Evolutionary conservation across 2,329 filamentous ascomycete genomes (phyloP), one percentile per base, ranked within the genome.

Genomic region (Triangularia setosa): DNA sequence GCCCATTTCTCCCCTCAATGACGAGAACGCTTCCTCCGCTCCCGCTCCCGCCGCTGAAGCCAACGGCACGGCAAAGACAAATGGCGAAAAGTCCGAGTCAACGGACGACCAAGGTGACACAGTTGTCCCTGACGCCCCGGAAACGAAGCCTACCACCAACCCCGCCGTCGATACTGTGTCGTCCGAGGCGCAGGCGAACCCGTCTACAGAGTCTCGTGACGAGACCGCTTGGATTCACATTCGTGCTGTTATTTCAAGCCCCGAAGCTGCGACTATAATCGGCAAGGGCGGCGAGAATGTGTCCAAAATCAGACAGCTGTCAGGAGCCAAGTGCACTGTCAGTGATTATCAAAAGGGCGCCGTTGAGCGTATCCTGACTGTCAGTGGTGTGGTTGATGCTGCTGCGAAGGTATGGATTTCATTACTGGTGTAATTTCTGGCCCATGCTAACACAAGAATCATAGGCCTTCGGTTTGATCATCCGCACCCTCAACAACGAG

Each of bases 251-350:
- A 99, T 99, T 73, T 96, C 94, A 60, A 99, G 94, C 78, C 92
- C 93, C 55, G 95, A 99, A 79, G 95, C 95, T 70, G 95, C 95
- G 44, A 99, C 95, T 58, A 92, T 97, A 70, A 99, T 99, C 78
- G 95, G 95, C 75, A 99, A 99, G 81, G 94, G 93, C 68, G 95
- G 95, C 75, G 95, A 99, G 83, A 99, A 99, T 75, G 95, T 99
- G 57, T 96, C 93, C 71, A 92, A 96, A 80, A 98, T 99, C 75
- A 89, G 95, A 71, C 92, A 92, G 76, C 84, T 97, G 80, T 97
- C 95, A 60, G 93, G 93, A 72, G 95, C 95, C 70, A 98, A 98
- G 81, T 99, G 95, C 82, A 99, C 95, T 57, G 95, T 99, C 72
- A 97, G 93, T 80, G 95, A 99, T 79, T 99, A 98, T 75, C 91